Conservation (phyloP, 1,284 basidiomycete species). For the Apiotrichum brassicae region DNA sequence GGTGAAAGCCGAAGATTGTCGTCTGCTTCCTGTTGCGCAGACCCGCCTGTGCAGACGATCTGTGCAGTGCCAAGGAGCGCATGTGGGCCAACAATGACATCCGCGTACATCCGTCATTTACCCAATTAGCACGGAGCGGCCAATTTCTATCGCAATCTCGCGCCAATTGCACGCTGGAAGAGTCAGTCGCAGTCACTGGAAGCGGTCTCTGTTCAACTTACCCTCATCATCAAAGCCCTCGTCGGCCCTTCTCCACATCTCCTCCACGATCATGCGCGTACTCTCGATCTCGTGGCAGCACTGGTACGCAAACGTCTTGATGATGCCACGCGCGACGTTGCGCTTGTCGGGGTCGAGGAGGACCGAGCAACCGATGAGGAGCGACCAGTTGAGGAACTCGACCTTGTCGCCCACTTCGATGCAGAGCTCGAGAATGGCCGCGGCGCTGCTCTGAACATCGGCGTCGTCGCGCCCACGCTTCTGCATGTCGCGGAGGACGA, state of each 20-base stretch:
- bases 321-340: slow-evolving; percentile 22
- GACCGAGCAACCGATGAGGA: slow-evolving; percentile 31
- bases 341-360: slow-evolving; percentile 20
- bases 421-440: slow-evolving; percentile 30
- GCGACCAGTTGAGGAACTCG: slow-evolving; percentile 40
- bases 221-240: slow-evolving; percentile 34
- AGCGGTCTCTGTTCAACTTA: no score
- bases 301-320: slow-evolving; percentile 36
- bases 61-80: no score
- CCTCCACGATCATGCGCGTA: slow-evolving; percentile 27
- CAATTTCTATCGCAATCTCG: slow-evolving; percentile 35
- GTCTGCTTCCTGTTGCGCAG: no score
- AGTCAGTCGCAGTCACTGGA: no score
- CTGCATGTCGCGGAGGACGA: slow-evolving; percentile 28
- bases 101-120: background rate
- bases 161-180: slow-evolving; percentile 24
- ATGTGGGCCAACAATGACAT: no score
- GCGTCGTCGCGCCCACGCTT: slow-evolving; percentile 19
- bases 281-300: slow-evolving; percentile 36
- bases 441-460: slow-evolving; percentile 26
- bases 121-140: slow-evolving; percentile 30
- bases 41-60: no score
- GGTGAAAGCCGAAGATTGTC: no score
- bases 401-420: slow-evolving; percentile 36
- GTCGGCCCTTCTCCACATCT: slow-evolving; percentile 38